Percentiles rank a stretch among this genome's conserved stretches.
Evolutionary conservation across 2,329 filamentous ascomycete genomes (phyloP).

Genomic region (Curvularia eragrostidis): DNA sequence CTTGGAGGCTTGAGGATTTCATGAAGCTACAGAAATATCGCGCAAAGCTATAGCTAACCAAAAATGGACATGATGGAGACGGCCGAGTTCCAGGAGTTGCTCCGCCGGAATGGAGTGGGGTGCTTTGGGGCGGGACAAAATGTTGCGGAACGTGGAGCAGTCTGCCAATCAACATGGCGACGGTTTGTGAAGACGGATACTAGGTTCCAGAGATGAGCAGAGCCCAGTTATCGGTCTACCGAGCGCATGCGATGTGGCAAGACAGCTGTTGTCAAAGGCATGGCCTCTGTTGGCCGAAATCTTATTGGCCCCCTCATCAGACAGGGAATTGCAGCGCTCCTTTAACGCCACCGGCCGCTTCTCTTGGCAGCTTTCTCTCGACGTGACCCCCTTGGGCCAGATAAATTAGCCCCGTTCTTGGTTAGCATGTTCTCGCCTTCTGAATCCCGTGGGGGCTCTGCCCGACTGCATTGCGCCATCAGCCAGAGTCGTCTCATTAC

Average conservation of each 20-base stretch:
- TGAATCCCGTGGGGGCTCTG: conserved; percentile 5
- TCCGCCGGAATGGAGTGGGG: background rate
- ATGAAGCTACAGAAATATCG: background rate
- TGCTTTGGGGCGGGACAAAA: background rate
- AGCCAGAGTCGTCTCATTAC: conserved; percentile 5
- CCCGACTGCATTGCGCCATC: background rate
- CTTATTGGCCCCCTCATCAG: background rate
- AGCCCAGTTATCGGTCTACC: background rate
- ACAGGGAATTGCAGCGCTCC: conserved; percentile 4
- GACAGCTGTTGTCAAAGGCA: conserved; percentile 1
- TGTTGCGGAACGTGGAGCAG: background rate
- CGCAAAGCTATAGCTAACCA: background rate
- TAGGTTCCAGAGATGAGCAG: background rate
- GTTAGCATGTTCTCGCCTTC: background rate
- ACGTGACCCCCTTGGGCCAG: conserved; percentile 2
- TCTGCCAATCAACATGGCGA: background rate
- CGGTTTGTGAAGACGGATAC: background rate
- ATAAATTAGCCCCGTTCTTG: conserved; percentile 1
- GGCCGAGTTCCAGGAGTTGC: background rate
- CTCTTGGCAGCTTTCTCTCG: conserved; percentile 7
- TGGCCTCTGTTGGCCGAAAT: background rate
- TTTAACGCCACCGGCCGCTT: conserved; percentile 1
- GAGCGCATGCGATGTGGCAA: background rate
- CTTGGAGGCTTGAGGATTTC: background rate
- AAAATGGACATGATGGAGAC: background rate